Conservation (phyloP, 805 yeast genomes). For the Kazachstania psychrophila region DNA sequence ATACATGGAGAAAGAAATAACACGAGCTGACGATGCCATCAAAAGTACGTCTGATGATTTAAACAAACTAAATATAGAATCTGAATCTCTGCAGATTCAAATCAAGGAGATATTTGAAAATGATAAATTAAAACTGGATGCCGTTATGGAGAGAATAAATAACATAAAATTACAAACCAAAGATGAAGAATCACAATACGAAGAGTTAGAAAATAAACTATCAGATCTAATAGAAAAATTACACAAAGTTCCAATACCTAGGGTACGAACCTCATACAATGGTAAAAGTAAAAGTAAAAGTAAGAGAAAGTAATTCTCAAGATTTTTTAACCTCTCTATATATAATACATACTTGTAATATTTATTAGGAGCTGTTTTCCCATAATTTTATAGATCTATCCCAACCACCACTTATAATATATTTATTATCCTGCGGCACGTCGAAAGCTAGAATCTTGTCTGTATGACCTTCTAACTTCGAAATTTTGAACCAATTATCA, state of each 20-base stretch:
- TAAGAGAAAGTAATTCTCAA: background rate
- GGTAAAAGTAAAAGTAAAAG: conserved; percentile 6
- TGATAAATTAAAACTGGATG: conserved; percentile 4
- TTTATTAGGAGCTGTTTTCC: conserved; percentile 18
- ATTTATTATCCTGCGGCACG: conserved; percentile 34
- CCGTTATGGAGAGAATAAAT: conserved; percentile 9
- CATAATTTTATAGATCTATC: conserved; percentile 69
- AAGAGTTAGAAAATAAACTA: conserved; percentile 12
- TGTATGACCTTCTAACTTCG: conserved; percentile 45
- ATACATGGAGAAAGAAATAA: conserved; percentile 54
- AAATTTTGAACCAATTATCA: conserved; percentile 58
- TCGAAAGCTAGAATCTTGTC: conserved; percentile 73
- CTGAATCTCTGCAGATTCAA: conserved; percentile 9
- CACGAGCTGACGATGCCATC: conserved; percentile 43
- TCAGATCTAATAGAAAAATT: conserved; percentile 13
- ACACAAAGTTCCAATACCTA: conserved; percentile 18
- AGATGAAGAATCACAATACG: conserved; percentile 8
- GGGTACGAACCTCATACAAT: conserved; percentile 16
- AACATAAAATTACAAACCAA: conserved; percentile 8
- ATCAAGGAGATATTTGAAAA: conserved; percentile 9
- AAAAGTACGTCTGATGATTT: conserved; percentile 35
- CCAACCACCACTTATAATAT: conserved; percentile 68
- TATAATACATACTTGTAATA: no score
- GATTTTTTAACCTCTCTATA: background rate
- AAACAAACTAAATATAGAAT: conserved; percentile 8